Evolutionary conservation across 441 rosid species (phyloP), one percentile per base, ranked within the genome.

Genomic region (Gossypium laxum): DNA sequence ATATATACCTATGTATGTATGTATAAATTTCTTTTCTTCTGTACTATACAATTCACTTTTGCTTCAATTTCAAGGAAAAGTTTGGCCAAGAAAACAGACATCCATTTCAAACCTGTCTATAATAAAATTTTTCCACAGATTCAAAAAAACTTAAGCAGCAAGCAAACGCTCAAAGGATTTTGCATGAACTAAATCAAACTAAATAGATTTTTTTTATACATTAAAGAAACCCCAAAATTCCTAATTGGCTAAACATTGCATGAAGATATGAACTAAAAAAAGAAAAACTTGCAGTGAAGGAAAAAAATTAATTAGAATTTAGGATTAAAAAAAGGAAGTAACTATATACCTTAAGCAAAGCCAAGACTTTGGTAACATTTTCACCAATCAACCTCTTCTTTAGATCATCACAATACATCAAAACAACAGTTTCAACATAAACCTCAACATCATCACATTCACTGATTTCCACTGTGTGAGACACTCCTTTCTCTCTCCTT

Each of bases 391-490:
- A 66, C 64, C 80, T 84, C 88, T 75, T 88, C 82, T 78, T 93
- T 76, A 89, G 65, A 79, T 93, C 95, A 76, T 88, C 92, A 43
- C 73, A 82, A 76, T 91, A 93, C 97, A 91, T 91, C 88, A 93
- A 81, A 68, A 86, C 88, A 56, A 93, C 83, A 61, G 89, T 79
- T 86, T 93, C 97, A 43, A 93, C 88, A 76, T 91, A 93, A 34
- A 87, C 88, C 86, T 89, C 98, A 4, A 93, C 84, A 74, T 91
- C 96, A 79, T 90, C 97, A 73, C 93, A 88, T 75, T 93, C 97
- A 47, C 96, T 87, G n/a, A 93, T 91, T 91, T 93, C 98, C 74
- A 91, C 93, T 26, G 88, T 78, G 63, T 88, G 95, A 79, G 85
- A 80, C 28, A 89, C 78, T 22, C 89, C 96, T 75, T 80, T 83